Percentiles rank a stretch among this genome's conserved stretches.
Conservation (phyloP, 192 early-diverging fungal species). For the Glomus cerebriforme region DNA sequence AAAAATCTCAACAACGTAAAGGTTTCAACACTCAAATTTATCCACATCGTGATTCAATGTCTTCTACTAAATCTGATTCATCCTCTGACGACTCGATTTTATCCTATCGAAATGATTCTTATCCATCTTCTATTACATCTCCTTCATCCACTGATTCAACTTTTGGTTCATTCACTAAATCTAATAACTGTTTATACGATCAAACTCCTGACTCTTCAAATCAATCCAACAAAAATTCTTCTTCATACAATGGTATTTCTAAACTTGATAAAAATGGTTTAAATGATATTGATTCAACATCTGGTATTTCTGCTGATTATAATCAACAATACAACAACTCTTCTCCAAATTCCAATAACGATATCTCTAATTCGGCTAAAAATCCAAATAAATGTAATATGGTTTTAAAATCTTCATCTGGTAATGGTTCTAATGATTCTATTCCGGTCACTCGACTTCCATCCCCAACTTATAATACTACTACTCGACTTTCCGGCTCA, state of each 20-base stretch:
- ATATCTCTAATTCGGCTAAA: neutral
- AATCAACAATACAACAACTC: neutral
- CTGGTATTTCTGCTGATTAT: neutral
- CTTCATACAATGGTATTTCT: neutral
- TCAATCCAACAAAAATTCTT: neutral
- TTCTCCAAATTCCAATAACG: neutral
- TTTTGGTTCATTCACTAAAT: neutral
- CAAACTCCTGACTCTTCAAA: neutral
- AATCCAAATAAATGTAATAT: neutral
- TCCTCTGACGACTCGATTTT: neutral
- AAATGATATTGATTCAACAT: neutral
- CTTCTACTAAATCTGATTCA: constrained; percentile 13
- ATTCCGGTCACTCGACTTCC: too few species aligned
- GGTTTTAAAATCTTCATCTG: neutral
- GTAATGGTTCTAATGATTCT: too few species aligned
- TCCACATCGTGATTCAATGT: constrained; percentile 29
- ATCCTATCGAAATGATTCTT: constrained; percentile 7
- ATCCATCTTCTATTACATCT: neutral
- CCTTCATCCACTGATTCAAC: neutral
- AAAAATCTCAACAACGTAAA: neutral
- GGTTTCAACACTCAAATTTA: neutral
- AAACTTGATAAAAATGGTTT: neutral
- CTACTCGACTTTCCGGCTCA: neutral
- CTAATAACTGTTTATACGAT: neutral
- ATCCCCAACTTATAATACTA: neutral